Evolutionary conservation across 2,329 filamentous ascomycete genomes (phyloP).

Genomic region (Stagonosporopsis cucurbitacearum): DNA sequence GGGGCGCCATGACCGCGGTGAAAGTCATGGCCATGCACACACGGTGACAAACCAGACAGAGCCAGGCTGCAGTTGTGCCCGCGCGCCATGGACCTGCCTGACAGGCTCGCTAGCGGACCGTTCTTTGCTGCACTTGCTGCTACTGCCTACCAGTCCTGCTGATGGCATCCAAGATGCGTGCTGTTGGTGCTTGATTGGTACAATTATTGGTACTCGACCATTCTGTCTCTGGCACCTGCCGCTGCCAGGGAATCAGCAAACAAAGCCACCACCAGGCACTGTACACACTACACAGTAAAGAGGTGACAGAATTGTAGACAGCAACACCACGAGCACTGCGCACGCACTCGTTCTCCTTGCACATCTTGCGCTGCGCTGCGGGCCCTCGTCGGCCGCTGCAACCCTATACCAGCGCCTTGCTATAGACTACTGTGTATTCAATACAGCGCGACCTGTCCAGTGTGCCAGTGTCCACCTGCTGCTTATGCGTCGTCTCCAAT

Average conservation of each 20-base stretch:
- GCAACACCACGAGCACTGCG: too few relatives aligned
- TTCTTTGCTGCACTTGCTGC: too few relatives aligned
- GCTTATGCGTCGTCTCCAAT: conserved; percentile 28
- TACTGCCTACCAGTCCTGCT: too few relatives aligned
- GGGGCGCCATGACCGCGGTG: background rate
- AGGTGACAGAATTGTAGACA: too few relatives aligned
- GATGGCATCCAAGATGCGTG: background rate
- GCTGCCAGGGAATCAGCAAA: too few relatives aligned
- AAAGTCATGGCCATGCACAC: background rate
- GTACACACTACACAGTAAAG: too few relatives aligned
- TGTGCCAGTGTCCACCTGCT: conserved; percentile 21
- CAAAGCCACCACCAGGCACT: too few relatives aligned
- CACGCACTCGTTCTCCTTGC: too few relatives aligned
- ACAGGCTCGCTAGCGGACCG: background rate
- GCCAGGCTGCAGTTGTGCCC: background rate
- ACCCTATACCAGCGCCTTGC: conserved; percentile 15
- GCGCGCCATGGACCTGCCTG: background rate
- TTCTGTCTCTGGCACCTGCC: background rate
- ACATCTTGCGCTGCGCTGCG: background rate
- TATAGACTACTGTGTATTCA: too few relatives aligned
- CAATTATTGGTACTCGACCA: too few relatives aligned
- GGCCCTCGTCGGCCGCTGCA: background rate
- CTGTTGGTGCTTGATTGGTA: background rate
- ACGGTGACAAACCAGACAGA: background rate
- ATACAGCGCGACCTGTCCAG: conserved; percentile 17